Evolutionary conservation across 2,329 filamentous ascomycete genomes (phyloP).

Genomic region (Nothopassalora personata): DNA sequence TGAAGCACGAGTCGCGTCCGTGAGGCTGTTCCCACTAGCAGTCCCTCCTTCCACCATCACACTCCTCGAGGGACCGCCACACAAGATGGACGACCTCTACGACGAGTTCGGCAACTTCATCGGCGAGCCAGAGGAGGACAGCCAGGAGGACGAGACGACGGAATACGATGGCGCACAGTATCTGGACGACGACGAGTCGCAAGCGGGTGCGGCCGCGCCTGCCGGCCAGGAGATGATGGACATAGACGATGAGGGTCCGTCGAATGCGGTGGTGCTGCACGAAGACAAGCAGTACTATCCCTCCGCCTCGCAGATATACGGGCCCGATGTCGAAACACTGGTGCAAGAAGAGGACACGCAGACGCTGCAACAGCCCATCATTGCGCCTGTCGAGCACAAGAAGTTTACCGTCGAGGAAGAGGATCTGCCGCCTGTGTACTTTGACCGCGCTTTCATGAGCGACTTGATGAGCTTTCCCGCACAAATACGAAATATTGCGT

Average conservation of each 20-base stretch:
- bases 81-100: slow-evolving; percentile 86
- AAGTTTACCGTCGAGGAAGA: slow-evolving; percentile 95
- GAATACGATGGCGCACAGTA: slow-evolving; percentile 76
- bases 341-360: slow-evolving; percentile 98
- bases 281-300: slow-evolving; percentile 99
- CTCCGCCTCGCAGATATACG: slow-evolving; percentile 94
- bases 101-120: slow-evolving; percentile 99
- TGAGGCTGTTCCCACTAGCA: slow-evolving; percentile 1
- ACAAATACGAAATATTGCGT: slow-evolving; percentile 85
- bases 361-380: slow-evolving; percentile 83
- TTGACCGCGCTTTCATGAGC: slow-evolving; percentile 85
- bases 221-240: slow-evolving; percentile 88
- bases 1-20: slow-evolving; percentile 8
- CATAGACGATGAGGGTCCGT: slow-evolving; percentile 81
- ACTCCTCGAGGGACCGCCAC: neutral
- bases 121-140: slow-evolving; percentile 83
- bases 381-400: slow-evolving; percentile 87
- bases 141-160: slow-evolving; percentile 75
- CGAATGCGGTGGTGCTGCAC: slow-evolving; percentile 94
- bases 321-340: slow-evolving; percentile 86
- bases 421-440: slow-evolving; percentile 82
- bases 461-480: slow-evolving; percentile 95
- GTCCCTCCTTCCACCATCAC: neutral
- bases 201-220: slow-evolving; percentile 41
- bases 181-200: slow-evolving; percentile 64